Percentiles rank a stretch among this genome's conserved stretches.
These are phyloP conservation scores for Cyclocybe aegerita DNA, from an alignment of 768 basidiomycete species.

Conservation along the genomic window DNA sequence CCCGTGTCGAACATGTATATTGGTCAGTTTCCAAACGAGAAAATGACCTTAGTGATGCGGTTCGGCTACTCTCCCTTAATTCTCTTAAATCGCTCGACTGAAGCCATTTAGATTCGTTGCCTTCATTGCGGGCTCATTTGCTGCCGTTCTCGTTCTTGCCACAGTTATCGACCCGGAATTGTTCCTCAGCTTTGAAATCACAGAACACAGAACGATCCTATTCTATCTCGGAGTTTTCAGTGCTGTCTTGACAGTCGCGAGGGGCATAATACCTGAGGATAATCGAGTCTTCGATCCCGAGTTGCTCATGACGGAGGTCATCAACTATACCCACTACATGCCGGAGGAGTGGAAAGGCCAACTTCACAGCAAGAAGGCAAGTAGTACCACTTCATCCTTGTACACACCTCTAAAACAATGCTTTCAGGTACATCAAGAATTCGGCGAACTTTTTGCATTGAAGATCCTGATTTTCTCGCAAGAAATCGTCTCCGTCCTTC, in stretches of 20 bases:
- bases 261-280: slow-evolving; percentile 96
- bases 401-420: background rate
- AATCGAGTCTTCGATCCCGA: slow-evolving; percentile 94
- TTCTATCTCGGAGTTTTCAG: slow-evolving; percentile 93
- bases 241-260: slow-evolving; percentile 81
- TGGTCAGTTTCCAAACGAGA: slow-evolving; percentile 96
- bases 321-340: slow-evolving; percentile 94
- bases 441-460: slow-evolving; percentile 91
- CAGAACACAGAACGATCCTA: slow-evolving; percentile 86
- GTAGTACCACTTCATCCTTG: background rate
- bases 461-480: slow-evolving; percentile 85
- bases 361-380: slow-evolving; percentile 85
- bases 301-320: slow-evolving; percentile 86
- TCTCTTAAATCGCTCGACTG: background rate
- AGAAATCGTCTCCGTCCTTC: slow-evolving; percentile 86
- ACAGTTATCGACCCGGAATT: slow-evolving; percentile 93
- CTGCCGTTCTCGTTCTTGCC: slow-evolving; percentile 89
- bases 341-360: slow-evolving; percentile 89
- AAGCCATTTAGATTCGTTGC: slow-evolving; percentile 74
- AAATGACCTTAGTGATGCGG: slow-evolving; percentile 88
- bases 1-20: slow-evolving; percentile 93
- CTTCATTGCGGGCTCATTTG: slow-evolving; percentile 95
- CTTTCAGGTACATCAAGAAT: slow-evolving; percentile 81
- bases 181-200: slow-evolving; percentile 93
- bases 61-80: slow-evolving; percentile 33